phyloP scores from a whole-genome alignment of 768 basidiomycete genomes.

The Porphyrellus cyaneotinctus region DNA sequence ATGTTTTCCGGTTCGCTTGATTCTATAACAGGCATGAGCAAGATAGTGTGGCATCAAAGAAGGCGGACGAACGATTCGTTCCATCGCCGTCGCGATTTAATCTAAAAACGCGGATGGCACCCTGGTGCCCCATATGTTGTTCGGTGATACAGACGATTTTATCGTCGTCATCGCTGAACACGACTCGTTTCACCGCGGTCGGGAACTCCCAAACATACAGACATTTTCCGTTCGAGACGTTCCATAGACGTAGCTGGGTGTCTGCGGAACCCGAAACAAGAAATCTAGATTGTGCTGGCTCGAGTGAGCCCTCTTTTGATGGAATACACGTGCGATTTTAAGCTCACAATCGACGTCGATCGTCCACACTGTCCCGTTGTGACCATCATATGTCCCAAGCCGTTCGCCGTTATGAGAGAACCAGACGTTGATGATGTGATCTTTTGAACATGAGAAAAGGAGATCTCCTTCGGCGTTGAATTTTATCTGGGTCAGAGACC shows the following conservation, averaged over 20 bases:
- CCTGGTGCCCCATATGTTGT: slow-evolving; percentile 91
- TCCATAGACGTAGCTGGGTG: slow-evolving; percentile 89
- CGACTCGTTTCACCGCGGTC: slow-evolving; percentile 94
- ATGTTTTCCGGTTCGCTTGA: slow-evolving; percentile 66
- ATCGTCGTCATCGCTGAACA: slow-evolving; percentile 82
- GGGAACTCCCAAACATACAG: slow-evolving; percentile 97
- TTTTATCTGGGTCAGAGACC: slow-evolving; percentile 95
- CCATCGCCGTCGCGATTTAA: slow-evolving; percentile 83
- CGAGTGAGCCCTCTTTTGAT: background rate
- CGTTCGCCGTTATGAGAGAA: slow-evolving; percentile 96
- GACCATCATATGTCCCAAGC: slow-evolving; percentile 91
- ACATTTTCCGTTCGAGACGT: slow-evolving; percentile 84
- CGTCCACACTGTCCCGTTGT: slow-evolving; percentile 97
- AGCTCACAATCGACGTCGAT: slow-evolving; percentile 90
- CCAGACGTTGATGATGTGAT: slow-evolving; percentile 94
- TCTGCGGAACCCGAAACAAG: slow-evolving; percentile 92
- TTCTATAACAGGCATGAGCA: slow-evolving; percentile 44
- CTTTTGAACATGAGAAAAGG: slow-evolving; percentile 94
- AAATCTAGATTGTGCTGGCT: slow-evolving; percentile 72
- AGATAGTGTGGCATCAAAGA: background rate
- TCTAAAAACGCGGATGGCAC: slow-evolving; percentile 85
- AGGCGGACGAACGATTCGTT: slow-evolving; percentile 60
- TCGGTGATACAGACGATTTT: slow-evolving; percentile 92
- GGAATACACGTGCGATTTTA: background rate
- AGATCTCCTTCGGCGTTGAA: slow-evolving; percentile 97